A percentile compares a stretch with the other conserved stretches of the same genome.
Conservation (phyloP, 345 rosid genomes). For the Arabidopsis suecica region DNA sequence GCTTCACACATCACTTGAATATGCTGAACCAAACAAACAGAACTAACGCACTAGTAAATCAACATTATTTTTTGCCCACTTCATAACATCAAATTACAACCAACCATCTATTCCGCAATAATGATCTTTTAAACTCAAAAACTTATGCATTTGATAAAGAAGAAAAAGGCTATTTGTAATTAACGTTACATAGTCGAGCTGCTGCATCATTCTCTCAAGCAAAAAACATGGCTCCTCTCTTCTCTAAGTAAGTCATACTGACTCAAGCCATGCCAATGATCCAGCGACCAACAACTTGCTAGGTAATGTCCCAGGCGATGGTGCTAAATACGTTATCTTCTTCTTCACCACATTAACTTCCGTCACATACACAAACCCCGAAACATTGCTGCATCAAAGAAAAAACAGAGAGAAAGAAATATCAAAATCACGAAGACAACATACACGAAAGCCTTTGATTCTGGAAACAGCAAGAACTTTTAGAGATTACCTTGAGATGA, state of each 20-base stretch:
- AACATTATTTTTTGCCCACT: not conserved
- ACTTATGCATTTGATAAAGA: not conserved
- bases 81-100: not conserved
- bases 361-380: constrained; percentile 80
- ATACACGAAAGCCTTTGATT: constrained; percentile 7
- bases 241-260: constrained; percentile 39
- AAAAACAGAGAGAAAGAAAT: not conserved
- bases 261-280: constrained; percentile 80
- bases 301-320: constrained; percentile 71
- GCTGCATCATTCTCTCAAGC: constrained; percentile 1
- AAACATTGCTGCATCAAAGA: constrained; percentile 64
- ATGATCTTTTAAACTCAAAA: not conserved
- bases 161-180: not conserved
- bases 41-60: not conserved
- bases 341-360: constrained; percentile 74
- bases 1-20: not conserved
- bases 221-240: constrained; percentile 16
- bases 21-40: not conserved
- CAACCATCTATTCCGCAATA: not conserved
- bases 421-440: not conserved
- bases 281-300: constrained; percentile 74
- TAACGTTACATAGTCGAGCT: constrained; percentile 30
- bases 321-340: constrained; percentile 70
- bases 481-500: constrained; percentile 63
- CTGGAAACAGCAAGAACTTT: not conserved